A percentile compares a stretch with the other conserved stretches of the same genome.
phyloP scores from a whole-genome alignment of 75 land plant species.

The Ceratopteris richardii region DNA sequence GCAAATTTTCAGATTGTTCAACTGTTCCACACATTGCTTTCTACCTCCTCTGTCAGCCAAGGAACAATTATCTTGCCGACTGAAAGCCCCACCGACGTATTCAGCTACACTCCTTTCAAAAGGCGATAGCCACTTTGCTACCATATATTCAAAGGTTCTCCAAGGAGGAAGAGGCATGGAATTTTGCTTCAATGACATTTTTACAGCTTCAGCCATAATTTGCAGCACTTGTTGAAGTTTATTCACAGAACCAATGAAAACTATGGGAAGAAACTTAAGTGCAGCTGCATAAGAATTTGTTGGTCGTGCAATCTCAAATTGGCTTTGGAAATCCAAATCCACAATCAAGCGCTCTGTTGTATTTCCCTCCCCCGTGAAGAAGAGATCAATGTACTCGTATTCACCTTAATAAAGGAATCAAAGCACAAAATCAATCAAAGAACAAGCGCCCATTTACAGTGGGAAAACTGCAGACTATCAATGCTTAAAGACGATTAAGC shows the following conservation, averaged over 20 bases:
- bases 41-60: constrained; percentile 1
- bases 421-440: too few species aligned
- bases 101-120: constrained; percentile 26
- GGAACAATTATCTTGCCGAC: too few species aligned
- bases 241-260: constrained; percentile 44
- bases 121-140: constrained; percentile 72
- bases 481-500: too few species aligned
- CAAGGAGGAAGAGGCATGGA: constrained; percentile 90
- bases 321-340: constrained; percentile 75
- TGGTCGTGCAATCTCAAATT: constrained; percentile 67
- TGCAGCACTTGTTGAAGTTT: constrained; percentile 52
- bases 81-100: constrained; percentile 2
- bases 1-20: constrained; percentile 12
- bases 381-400: constrained; percentile 80
- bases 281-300: constrained; percentile 46
- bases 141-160: constrained; percentile 76
- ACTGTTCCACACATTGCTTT: constrained; percentile 13
- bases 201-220: constrained; percentile 79
- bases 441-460: too few species aligned
- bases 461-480: too few species aligned
- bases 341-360: constrained; percentile 55
- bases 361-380: constrained; percentile 21
- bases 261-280: constrained; percentile 53
- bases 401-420: constrained; percentile 42
- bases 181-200: constrained; percentile 65